phyloP scores from a whole-genome alignment of 768 basidiomycete species.

The Russula brevipes region DNA sequence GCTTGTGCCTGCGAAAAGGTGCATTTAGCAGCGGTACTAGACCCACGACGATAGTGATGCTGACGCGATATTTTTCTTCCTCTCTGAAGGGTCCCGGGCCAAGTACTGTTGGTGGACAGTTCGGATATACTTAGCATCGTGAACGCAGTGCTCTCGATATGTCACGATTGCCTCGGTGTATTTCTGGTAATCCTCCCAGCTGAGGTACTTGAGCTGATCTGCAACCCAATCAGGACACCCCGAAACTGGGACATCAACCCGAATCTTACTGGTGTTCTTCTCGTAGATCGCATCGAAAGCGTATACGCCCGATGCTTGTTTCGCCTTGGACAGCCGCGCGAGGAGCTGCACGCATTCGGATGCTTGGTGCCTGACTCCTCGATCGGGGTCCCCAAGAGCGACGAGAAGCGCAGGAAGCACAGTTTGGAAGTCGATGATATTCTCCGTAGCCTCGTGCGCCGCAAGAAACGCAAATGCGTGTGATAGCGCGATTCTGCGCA shows the following conservation, averaged over 20 bases:
- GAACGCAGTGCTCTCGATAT: slow-evolving; percentile 50
- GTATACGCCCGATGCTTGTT: slow-evolving; percentile 55
- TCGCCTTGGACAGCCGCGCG: slow-evolving; percentile 34
- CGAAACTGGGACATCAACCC: not conserved
- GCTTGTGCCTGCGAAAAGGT: slow-evolving; percentile 52
- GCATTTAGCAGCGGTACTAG: not conserved
- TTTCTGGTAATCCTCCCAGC: slow-evolving; percentile 53
- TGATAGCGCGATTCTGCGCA: slow-evolving; percentile 53
- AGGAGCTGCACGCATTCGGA: slow-evolving; percentile 52
- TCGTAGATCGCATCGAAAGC: slow-evolving; percentile 74
- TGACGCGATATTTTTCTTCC: slow-evolving; percentile 50
- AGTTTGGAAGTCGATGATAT: slow-evolving; percentile 71
- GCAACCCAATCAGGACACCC: slow-evolving; percentile 14
- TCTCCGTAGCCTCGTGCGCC: slow-evolving; percentile 53
- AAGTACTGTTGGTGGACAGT: slow-evolving; percentile 58
- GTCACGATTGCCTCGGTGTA: slow-evolving; percentile 52
- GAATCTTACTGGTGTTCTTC: slow-evolving; percentile 44
- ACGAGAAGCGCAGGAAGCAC: slow-evolving; percentile 67
- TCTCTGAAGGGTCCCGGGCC: slow-evolving; percentile 43
- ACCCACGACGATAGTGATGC: slow-evolving; percentile 26
- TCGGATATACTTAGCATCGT: slow-evolving; percentile 55
- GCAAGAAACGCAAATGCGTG: slow-evolving; percentile 79
- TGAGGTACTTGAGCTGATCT: slow-evolving; percentile 60
- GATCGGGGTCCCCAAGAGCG: slow-evolving; percentile 45
- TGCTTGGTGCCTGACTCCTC: slow-evolving; percentile 45